Evolutionary conservation across 2,329 filamentous ascomycete genomes (phyloP), one percentile per base, ranked within the genome.

Genomic region (Sclerotinia spermophila): DNA sequence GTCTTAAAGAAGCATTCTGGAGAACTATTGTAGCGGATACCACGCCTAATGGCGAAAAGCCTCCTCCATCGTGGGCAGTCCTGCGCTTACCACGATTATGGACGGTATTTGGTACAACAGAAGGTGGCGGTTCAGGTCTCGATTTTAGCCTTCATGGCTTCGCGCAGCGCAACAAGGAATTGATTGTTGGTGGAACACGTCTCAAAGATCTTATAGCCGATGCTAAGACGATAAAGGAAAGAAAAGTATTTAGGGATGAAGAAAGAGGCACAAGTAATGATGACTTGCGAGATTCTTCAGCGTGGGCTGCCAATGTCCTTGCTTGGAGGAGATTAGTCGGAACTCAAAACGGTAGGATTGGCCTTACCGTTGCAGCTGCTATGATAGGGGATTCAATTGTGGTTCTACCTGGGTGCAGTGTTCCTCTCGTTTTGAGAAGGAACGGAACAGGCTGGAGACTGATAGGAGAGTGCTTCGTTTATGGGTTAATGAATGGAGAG

Each of bases 401-500:
- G 3, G 27, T 67, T 42, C n/a, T 70, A 30, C 51, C 60, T 11
- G 62, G 62, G 15, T 70, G 68, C 2, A 66, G 62, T 59, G 68
- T 70, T 3, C 68, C 62, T 59, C 21, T 70, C 17, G 30, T 70
- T 21, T 48, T 70, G 61, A 67, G 61, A 51, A 53, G 51, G 1
- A 13, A 67, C 4, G 27, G 17, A 21, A 35, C 3, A 15, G 35
- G 27, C 19, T 70, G 60, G 62, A 67, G 55, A 19, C n/a, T 74
- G 30, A 48, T 71, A 5, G 73, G 72, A 7, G 73, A 74, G 42
- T 67, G 69, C 3, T 74, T 71, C 38, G 65, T 74, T 45, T 61
- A 73, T 67, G 72, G 71, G 1, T 58, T 72, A 15, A 74, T 74
- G 71, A 56, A 74, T 68, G 73, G 73, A 8, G 72, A 74, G 33